Evolutionary conservation across 1,284 basidiomycete genomes (phyloP), one percentile per base, ranked within the genome.

Genomic region (Ceratobasidium sp.): DNA sequence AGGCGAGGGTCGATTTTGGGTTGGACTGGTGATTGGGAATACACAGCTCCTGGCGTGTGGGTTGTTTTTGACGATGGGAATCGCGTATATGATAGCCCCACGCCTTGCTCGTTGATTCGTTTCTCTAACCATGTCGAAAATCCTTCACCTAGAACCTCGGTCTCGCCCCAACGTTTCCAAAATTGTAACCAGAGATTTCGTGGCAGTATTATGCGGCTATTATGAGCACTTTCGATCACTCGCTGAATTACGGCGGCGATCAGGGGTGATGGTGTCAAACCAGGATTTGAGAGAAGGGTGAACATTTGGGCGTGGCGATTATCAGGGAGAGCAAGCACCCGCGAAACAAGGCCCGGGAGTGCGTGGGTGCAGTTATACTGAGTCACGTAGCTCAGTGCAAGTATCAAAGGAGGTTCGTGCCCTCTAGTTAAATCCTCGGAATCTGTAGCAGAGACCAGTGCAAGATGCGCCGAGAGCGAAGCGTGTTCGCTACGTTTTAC

Each of bases 241-340:
- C n/a, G 18, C 32, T 44, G 52, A n/a, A 70, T 52, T 1, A 26
- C 14, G 4, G 26, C 32, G 23, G 54, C 54, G 21, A 52, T 38
- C 6, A 70, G 23, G 21, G 66, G 54, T 3, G 66, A 70, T 3
- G 21, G 46, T 2, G 66, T 35, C 7, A 70, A 23, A 14, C 18
- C 21, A 11, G 38, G 43, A n/a, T 32, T 57, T 14, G 52, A 70
- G 13, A 70, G 46, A 3, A 49, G 23, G 16, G 38, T 9, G 11
- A 70, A 23, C 3, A 70, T 14, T 16, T 49, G 41, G 16, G 38
- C 21, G 26, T 70, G 54, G 21, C 32, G 41, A 30, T 70, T 70
- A 16, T 13, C 30, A 9, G 54, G 66, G n/a, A 70, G 54, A 30
- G 66, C 66, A 32, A 70, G 54, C 26, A 70, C 32, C 16, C 66